Evolutionary conservation across 2,329 filamentous ascomycete species (phyloP), one percentile per base, ranked within the genome.

Genomic region (Claviceps paspali): DNA sequence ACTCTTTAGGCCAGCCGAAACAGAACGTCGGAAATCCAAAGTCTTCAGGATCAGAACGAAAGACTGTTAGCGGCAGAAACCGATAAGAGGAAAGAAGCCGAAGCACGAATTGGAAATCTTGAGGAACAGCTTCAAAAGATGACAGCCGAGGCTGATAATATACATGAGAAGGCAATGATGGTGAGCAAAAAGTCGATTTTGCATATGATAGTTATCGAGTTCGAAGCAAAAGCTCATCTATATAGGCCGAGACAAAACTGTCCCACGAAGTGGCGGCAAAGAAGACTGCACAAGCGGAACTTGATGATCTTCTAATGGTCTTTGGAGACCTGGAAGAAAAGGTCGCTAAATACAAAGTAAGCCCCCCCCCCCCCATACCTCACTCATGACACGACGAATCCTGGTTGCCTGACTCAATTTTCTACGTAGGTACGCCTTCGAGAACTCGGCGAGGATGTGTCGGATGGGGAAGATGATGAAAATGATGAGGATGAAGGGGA

Each of bases 311-410:
- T 38, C 61, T 91, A 26, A 81, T 88, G 62, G 78, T 91, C 5
- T 84, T 87, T 56, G 76, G 74, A 11, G 83, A 91, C 51, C 52
- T 86, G 14, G 83, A 91, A 56, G 80, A 84, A 38, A 88, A 87
- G 60, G 65, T 76, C 34, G 67, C 69, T 29, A 75, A 73, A 47
- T 85, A 88, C 52, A 88, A 83, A 68, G 79, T 81, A 59, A 46
- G 67, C 41, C 18, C 17, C 22, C 26, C 28, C 11, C 26, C n/a
- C n/a, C n/a, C n/a, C n/a, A n/a, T n/a, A n/a, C n/a, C n/a, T n/a
- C n/a, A n/a, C n/a, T n/a, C n/a, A 41, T 18, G n/a, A 33, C 5
- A 2, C 6, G 8, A 22, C 12, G 2, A 22, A 21, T 22, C 21
- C 8, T 21, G 11, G 8, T 27, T 32, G 22, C 28, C 32, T 35